Percentiles rank a stretch among this genome's conserved stretches.
phyloP scores from a whole-genome alignment of 148 eudicot genomes.

The Arbutus unedo region DNA sequence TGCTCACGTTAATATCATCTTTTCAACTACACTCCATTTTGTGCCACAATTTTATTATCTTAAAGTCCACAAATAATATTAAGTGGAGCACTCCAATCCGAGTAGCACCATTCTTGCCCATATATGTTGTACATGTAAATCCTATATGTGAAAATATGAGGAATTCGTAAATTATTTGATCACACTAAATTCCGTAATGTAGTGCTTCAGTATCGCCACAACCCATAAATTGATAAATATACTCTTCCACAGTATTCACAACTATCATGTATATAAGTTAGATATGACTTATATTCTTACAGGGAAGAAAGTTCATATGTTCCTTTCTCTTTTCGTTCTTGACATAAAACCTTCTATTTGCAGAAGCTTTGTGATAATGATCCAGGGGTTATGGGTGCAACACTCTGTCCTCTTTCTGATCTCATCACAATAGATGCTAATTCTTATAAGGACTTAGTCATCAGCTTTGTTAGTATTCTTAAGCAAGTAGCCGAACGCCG shows the following conservation, averaged over 20 bases:
- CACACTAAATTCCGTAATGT: not conserved
- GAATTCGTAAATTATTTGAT: not conserved
- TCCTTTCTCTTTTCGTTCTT: not conserved
- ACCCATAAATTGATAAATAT: not conserved
- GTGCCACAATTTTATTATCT: not conserved
- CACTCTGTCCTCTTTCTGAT: constrained; percentile 90
- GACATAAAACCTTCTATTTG: constrained; percentile 22
- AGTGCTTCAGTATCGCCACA: not conserved
- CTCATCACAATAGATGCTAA: constrained; percentile 64
- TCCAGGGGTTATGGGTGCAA: constrained; percentile 98
- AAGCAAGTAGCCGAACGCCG: constrained; percentile 96
- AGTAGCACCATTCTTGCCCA: no score
- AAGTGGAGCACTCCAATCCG: not conserved
- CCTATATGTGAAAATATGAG: no score
- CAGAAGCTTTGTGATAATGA: constrained; percentile 95
- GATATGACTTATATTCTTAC: not conserved
- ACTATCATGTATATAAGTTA: no score
- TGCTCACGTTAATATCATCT: not conserved
- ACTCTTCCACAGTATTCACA: not conserved
- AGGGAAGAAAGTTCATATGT: not conserved
- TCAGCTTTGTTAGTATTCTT: constrained; percentile 87
- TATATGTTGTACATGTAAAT: no score
- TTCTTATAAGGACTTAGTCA: constrained; percentile 79
- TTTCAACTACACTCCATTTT: not conserved
- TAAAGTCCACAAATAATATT: not conserved